Base-by-base conservation (phyloP, 148 eudicot genomes). In the Vaccinium corymbosum region DNA sequence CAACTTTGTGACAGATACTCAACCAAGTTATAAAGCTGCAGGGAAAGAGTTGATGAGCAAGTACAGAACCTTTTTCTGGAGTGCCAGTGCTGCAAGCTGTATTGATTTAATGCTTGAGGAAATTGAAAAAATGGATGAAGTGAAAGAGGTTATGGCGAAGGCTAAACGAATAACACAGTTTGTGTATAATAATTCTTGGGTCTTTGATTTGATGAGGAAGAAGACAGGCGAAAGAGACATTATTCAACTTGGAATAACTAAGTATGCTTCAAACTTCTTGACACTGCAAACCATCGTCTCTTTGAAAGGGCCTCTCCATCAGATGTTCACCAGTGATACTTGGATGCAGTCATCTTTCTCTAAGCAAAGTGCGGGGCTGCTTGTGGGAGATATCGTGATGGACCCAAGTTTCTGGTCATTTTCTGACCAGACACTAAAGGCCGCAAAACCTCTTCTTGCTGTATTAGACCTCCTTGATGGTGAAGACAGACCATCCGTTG, bases 151-250 rank as follows among this genome's bases (percentile, higher is more conserved):
- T 7, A 50, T 85, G 12, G 66, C 10, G 6, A 57, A 83, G 62
- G 91, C 89, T 51, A 87, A 87, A 50, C 81, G 9, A 50, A 32
- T 89, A 16, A 89, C 85, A 20, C 77, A 81, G 42, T 84, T 89
- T 1, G 16, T 89, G 7, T 83, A 83, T 74, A 85, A 70, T 73
- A 49, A 83, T 49, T 16, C 81, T 12, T 61, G 32, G 80, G 27
- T 84, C 38, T 1, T 81, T 14, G 50, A 35, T 78, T 66, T 48
- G 74, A 80, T 70, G 42, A 81, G 64, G 53, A 83, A 73, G 70
- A 62, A 46, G 20, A 27, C 64, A 16, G 64, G 53, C 6, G 53
- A 59, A 46, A 75, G 81, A 12, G 81, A 76, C 57, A 80, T 88
- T 20, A 80, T 83, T 22, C 85, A 49, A 66, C 72, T 80, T 50